These are phyloP conservation scores for Parascedosporium putredinis DNA, from an alignment of 2,329 filamentous ascomycete genomes.

Conservation along the genomic window DNA sequence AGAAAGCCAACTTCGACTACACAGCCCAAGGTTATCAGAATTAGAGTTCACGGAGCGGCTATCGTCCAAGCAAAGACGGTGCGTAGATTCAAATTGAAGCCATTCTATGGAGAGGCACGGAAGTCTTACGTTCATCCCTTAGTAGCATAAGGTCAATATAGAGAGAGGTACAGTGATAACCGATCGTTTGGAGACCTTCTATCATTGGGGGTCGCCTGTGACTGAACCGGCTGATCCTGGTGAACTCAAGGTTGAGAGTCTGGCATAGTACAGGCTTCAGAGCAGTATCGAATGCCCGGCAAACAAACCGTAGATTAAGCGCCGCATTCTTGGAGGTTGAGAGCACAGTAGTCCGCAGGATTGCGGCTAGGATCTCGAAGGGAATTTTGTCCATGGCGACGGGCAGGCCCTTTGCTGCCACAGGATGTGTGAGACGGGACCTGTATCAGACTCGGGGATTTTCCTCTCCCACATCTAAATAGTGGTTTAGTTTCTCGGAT, in stretches of 20 bases:
- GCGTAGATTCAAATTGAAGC: no score
- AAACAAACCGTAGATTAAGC: slow-evolving; percentile 33
- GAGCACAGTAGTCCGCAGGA: neutral
- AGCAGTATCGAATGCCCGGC: slow-evolving; percentile 35
- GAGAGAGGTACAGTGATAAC: slow-evolving; percentile 35
- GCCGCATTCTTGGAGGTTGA: slow-evolving; percentile 1
- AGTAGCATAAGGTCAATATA: slow-evolving; percentile 43
- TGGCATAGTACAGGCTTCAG: slow-evolving; percentile 34
- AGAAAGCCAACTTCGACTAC: slow-evolving; percentile 40
- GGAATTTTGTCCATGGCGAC: slow-evolving; percentile 7
- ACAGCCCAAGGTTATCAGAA: slow-evolving; percentile 11
- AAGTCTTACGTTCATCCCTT: slow-evolving; percentile 36
- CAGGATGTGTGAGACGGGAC: neutral
- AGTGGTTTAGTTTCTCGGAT: neutral
- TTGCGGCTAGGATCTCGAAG: slow-evolving; percentile 5
- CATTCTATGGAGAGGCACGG: no score
- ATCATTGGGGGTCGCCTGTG: slow-evolving; percentile 22
- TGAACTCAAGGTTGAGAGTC: slow-evolving; percentile 40
- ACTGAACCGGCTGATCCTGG: slow-evolving; percentile 30
- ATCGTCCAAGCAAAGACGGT: no score
- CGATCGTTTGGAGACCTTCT: slow-evolving; percentile 34
- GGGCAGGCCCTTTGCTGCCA: neutral
- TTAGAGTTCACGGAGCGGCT: neutral
- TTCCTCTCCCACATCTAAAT: neutral
- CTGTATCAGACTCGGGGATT: neutral